phyloP scores from a whole-genome alignment of 2,329 filamentous ascomycete species.

The Pochonia chlamydosporia region DNA sequence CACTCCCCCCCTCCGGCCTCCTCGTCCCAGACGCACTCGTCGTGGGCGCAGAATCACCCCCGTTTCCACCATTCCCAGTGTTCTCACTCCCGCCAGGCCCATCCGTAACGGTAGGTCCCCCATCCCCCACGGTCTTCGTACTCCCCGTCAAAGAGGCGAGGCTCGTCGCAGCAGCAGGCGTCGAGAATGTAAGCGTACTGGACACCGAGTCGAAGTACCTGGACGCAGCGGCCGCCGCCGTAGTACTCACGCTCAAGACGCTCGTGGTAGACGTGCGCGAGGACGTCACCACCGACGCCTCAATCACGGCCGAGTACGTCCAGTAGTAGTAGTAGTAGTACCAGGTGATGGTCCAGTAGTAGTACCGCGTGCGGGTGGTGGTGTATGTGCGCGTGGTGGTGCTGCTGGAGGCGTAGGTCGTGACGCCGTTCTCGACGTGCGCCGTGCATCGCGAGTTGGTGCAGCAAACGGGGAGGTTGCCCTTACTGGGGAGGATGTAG shows the following conservation, averaged over 20 bases:
- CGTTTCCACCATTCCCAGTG: too few species aligned
- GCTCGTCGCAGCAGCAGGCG: slow-evolving; percentile 16
- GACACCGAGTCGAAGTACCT: slow-evolving; percentile 14
- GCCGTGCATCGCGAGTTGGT: slow-evolving; percentile 18
- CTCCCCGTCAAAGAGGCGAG: slow-evolving; percentile 15
- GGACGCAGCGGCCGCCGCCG: slow-evolving; percentile 13
- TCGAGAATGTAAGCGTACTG: slow-evolving; percentile 11
- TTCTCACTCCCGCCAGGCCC: too few species aligned
- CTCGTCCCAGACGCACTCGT: neutral
- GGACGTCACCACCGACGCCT: slow-evolving; percentile 16
- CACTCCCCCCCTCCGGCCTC: neutral
- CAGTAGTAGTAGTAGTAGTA: slow-evolving; percentile 20
- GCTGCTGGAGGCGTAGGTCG: slow-evolving; percentile 11
- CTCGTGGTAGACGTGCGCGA: slow-evolving; percentile 6
- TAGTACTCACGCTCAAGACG: slow-evolving; percentile 13
- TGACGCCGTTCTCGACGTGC: slow-evolving; percentile 14
- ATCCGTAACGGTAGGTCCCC: too few species aligned
- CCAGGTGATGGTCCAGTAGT: slow-evolving; percentile 18
- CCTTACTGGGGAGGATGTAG: neutral
- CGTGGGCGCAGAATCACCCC: too few species aligned
- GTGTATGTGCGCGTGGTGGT: slow-evolving; percentile 11
- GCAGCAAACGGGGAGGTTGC: slow-evolving; percentile 13
- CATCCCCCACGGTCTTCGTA: slow-evolving; percentile 2
- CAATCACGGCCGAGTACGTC: slow-evolving; percentile 14
- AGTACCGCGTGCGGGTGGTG: slow-evolving; percentile 10